Conservation (phyloP, 768 basidiomycete genomes). For the Naganishia onofrii region DNA sequence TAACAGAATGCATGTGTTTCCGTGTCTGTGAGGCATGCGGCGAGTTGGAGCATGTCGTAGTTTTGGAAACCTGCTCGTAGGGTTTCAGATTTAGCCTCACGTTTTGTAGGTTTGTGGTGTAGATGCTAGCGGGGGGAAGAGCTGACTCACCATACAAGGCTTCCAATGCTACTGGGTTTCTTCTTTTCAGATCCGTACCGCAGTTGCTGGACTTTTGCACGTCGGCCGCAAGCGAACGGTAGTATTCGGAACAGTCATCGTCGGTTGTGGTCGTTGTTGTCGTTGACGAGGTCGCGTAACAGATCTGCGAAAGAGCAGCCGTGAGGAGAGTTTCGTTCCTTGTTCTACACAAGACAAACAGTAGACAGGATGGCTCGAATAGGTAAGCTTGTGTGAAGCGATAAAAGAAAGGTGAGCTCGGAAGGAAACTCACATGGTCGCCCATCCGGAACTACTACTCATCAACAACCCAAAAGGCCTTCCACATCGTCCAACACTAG, state of each 20-base stretch:
- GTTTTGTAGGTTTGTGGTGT: too few species aligned
- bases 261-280: not conserved
- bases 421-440: constrained; percentile 23
- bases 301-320: constrained; percentile 27
- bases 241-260: constrained; percentile 19
- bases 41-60: constrained; percentile 28
- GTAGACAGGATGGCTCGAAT: too few species aligned
- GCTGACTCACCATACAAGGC: constrained; percentile 19
- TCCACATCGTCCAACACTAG: constrained; percentile 2
- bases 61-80: constrained; percentile 7
- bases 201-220: constrained; percentile 20
- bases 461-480: constrained; percentile 28
- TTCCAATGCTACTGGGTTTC: constrained; percentile 21
- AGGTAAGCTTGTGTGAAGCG: too few species aligned
- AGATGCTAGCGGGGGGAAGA: not conserved
- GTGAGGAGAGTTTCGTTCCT: constrained; percentile 22
- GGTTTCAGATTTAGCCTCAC: not conserved
- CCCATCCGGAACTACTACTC: constrained; percentile 24
- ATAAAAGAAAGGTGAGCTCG: too few species aligned
- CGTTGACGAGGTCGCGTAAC: not conserved
- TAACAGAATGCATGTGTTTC: constrained; percentile 26
- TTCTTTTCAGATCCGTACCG: constrained; percentile 5
- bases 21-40: constrained; percentile 24
- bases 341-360: not conserved
- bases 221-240: constrained; percentile 7